phyloP scores from a whole-genome alignment of 2,329 filamentous ascomycete genomes.

The Phialophora chinensis region DNA sequence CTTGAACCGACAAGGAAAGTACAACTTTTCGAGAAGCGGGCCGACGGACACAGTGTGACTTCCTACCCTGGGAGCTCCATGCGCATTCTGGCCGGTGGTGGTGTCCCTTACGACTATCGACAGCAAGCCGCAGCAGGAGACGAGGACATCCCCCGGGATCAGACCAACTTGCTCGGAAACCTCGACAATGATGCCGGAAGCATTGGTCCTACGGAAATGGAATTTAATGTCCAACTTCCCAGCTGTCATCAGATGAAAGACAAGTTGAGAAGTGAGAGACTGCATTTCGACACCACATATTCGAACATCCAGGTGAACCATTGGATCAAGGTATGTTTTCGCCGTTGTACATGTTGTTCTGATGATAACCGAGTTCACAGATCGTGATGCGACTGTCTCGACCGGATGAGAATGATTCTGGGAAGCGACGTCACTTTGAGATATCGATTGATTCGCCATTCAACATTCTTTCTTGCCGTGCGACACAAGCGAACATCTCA shows the following conservation, averaged over 20 bases:
- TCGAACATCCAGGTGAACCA: constrained; percentile 93
- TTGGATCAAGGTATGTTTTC: constrained; percentile 80
- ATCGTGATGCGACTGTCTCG: constrained; percentile 92
- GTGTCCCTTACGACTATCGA: constrained; percentile 70
- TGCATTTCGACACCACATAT: constrained; percentile 92
- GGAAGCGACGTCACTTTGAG: constrained; percentile 85
- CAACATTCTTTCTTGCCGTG: constrained; percentile 88
- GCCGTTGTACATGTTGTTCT: neutral
- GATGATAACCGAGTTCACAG: constrained; percentile 50
- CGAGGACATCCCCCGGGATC: constrained; percentile 59
- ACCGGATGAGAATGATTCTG: constrained; percentile 76
- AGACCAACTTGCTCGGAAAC: constrained; percentile 79
- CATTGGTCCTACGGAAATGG: constrained; percentile 89
- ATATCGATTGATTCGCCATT: constrained; percentile 97
- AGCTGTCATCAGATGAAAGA: constrained; percentile 83
- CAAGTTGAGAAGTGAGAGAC: constrained; percentile 67
- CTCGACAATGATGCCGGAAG: constrained; percentile 72
- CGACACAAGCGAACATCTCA: constrained; percentile 87
- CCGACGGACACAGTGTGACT: constrained; percentile 75
- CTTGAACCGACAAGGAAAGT: constrained; percentile 85
- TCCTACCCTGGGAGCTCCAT: constrained; percentile 78
- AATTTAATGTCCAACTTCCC: constrained; percentile 89
- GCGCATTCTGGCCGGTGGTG: constrained; percentile 78
- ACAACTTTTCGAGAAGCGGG: constrained; percentile 83
- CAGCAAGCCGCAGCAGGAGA: constrained; percentile 63